Conservation (phyloP, 805 yeast species). For the Sugiyamaella boreocaroliniensis region DNA sequence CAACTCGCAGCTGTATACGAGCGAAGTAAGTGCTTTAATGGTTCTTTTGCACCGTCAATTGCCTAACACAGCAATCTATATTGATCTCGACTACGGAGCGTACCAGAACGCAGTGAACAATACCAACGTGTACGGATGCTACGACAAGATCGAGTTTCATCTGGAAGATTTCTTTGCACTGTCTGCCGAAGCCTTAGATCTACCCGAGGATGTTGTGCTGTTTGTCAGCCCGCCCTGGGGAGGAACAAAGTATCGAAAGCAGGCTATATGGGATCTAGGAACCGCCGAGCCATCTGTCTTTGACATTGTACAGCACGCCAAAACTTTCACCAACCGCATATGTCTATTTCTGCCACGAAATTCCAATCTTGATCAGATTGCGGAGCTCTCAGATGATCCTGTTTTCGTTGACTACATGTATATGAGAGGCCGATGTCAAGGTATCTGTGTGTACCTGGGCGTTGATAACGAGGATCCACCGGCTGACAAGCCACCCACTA, state of each 20-base stretch:
- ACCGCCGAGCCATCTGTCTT: slow-evolving; percentile 9
- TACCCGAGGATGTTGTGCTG: slow-evolving; percentile 40
- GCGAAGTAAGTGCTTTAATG: not conserved
- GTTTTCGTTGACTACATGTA: slow-evolving; percentile 15
- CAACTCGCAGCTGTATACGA: slow-evolving; percentile 44
- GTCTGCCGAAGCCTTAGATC: not conserved
- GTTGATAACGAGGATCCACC: not conserved
- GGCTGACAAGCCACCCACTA: too few relatives aligned
- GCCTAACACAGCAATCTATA: slow-evolving; percentile 28
- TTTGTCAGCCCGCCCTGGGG: slow-evolving; percentile 90
- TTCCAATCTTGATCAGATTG: slow-evolving; percentile 17
- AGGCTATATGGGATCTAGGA: slow-evolving; percentile 11
- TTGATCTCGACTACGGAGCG: slow-evolving; percentile 24
- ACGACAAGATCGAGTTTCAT: slow-evolving; percentile 41
- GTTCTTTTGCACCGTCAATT: too few relatives aligned
- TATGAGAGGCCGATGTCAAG: slow-evolving; percentile 14
- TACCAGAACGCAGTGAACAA: slow-evolving; percentile 40
- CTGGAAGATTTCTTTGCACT: slow-evolving; percentile 43
- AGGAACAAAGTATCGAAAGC: slow-evolving; percentile 50
- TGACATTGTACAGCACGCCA: slow-evolving; percentile 13
- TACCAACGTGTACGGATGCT: slow-evolving; percentile 48
- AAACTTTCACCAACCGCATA: slow-evolving; percentile 8
- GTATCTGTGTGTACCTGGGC: slow-evolving; percentile 17
- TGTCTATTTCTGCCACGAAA: slow-evolving; percentile 23
- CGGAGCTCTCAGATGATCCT: slow-evolving; percentile 3